phyloP scores from a whole-genome alignment of 306 rosid genomes.

The Cyclanthera cordifolia region DNA sequence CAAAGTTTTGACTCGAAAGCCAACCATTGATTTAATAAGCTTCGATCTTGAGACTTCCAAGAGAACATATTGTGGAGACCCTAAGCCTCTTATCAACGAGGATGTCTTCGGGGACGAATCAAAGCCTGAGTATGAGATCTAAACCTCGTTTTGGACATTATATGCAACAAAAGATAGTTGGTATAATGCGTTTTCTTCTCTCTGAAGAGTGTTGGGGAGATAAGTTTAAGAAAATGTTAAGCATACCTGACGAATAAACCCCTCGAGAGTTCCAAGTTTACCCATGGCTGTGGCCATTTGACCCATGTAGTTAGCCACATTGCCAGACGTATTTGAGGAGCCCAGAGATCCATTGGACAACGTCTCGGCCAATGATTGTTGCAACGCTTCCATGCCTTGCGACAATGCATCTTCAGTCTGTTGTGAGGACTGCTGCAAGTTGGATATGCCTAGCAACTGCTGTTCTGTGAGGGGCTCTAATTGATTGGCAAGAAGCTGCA shows the following conservation, averaged over 20 bases:
- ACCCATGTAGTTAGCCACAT: slow-evolving; percentile 81
- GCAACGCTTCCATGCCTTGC: slow-evolving; percentile 75
- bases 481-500: slow-evolving; percentile 57
- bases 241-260: slow-evolving; percentile 62
- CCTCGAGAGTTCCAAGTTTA: slow-evolving; percentile 68
- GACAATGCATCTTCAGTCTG: slow-evolving; percentile 75
- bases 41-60: too few species aligned
- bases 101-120: too few species aligned
- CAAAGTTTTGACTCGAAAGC: too few species aligned
- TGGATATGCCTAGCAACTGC: slow-evolving; percentile 48
- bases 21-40: too few species aligned
- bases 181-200: background rate
- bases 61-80: too few species aligned
- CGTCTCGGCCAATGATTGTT: slow-evolving; percentile 62
- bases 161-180: background rate
- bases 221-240: background rate
- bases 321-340: slow-evolving; percentile 57
- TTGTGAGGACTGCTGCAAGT: slow-evolving; percentile 71
- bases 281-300: slow-evolving; percentile 91
- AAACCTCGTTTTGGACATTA: background rate
- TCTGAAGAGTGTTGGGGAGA: background rate
- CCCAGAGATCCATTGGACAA: slow-evolving; percentile 46
- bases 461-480: slow-evolving; percentile 70
- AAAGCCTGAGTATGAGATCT: background rate
- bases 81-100: too few species aligned